Percentiles rank a stretch among this genome's conserved stretches.
phyloP scores from a whole-genome alignment of 2,329 filamentous ascomycete species.

The Scedosporium apiospermum region DNA sequence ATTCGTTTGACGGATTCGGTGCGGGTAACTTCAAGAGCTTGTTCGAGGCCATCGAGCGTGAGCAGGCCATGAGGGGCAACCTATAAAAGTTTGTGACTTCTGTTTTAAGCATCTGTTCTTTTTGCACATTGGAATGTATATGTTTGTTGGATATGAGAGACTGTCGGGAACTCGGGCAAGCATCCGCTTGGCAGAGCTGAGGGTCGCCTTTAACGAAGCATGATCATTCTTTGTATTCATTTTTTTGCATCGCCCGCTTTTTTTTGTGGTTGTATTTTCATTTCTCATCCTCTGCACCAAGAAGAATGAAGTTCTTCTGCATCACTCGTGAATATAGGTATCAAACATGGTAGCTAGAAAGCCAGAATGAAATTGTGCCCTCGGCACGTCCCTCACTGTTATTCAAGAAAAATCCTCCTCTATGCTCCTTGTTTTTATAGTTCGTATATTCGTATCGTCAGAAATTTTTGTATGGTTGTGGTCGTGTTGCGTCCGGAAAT shows the following conservation, averaged over 20 bases:
- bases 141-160: not conserved
- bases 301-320: not conserved
- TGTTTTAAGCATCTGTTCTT: not conserved
- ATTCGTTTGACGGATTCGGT: constrained; percentile 85
- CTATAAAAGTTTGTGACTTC: constrained; percentile 34
- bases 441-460: not conserved
- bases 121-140: not conserved
- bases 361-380: not conserved
- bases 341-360: not conserved
- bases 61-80: constrained; percentile 81
- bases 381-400: not conserved
- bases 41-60: constrained; percentile 91
- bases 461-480: not conserved
- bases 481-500: not conserved
- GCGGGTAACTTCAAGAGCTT: constrained; percentile 93
- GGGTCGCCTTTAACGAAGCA: not conserved
- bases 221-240: not conserved
- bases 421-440: not conserved
- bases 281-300: not conserved
- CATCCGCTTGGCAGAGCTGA: no score
- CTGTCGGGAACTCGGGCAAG: no score
- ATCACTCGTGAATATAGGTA: not conserved
- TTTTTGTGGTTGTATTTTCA: not conserved
- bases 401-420: not conserved
- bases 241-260: not conserved